Evolutionary conservation across 2,329 filamentous ascomycete species (phyloP).

Genomic region (Cytospora paraplurivora): DNA sequence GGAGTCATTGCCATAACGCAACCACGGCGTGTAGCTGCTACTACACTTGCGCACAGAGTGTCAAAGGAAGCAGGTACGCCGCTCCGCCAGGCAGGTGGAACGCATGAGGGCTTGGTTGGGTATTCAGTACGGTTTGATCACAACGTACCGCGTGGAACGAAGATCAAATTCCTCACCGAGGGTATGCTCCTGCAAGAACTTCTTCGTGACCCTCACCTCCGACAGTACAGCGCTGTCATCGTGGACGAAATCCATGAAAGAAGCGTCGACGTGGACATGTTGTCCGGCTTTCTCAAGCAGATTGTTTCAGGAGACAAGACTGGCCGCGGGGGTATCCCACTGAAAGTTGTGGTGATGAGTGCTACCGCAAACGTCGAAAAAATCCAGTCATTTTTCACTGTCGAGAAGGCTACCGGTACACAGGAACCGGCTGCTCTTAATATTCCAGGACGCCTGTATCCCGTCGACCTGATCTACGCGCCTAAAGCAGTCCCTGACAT

Average conservation of each 20-base stretch:
- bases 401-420: slow-evolving; percentile 20
- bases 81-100: slow-evolving; percentile 41
- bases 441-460: slow-evolving; percentile 85
- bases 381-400: slow-evolving; percentile 73
- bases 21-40: slow-evolving; percentile 89
- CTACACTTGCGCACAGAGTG: slow-evolving; percentile 84
- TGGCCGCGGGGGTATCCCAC: slow-evolving; percentile 68
- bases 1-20: slow-evolving; percentile 93
- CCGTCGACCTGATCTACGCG: slow-evolving; percentile 78
- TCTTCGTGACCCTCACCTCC: slow-evolving; percentile 77
- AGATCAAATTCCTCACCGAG: slow-evolving; percentile 92
- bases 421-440: slow-evolving; percentile 46
- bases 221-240: slow-evolving; percentile 84
- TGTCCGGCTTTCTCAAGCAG: slow-evolving; percentile 84
- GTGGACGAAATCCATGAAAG: slow-evolving; percentile 98
- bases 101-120: slow-evolving; percentile 65
- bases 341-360: slow-evolving; percentile 96
- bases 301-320: slow-evolving; percentile 65
- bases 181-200: slow-evolving; percentile 96
- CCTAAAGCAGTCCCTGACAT: slow-evolving; percentile 76
- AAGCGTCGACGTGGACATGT: slow-evolving; percentile 89
- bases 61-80: slow-evolving; percentile 71
- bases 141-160: slow-evolving; percentile 75
- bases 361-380: slow-evolving; percentile 88
- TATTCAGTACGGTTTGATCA: slow-evolving; percentile 97